Evolutionary conservation across 1,284 basidiomycete species (phyloP).

Genomic region (Albatrellus sp.): DNA sequence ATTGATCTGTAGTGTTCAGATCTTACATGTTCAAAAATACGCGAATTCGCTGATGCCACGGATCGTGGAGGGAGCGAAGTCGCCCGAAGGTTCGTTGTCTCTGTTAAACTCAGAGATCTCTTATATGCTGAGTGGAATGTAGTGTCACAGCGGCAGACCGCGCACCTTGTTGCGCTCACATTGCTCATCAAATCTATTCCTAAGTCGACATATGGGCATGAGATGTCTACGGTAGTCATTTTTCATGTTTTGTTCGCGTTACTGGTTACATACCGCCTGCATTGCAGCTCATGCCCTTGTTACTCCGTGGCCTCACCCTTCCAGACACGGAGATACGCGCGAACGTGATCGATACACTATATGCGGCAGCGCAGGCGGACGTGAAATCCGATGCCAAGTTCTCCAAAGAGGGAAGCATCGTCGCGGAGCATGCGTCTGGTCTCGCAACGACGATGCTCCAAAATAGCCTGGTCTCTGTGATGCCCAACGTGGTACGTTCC

Average conservation of each 20-base stretch:
- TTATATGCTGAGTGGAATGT: not conserved
- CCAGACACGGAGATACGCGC: conserved; percentile 62
- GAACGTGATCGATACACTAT: conserved; percentile 74
- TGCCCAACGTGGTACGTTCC: conserved; percentile 40
- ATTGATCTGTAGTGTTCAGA: conserved; percentile 28
- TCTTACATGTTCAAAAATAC: conserved; percentile 79
- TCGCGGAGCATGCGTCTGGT: conserved; percentile 60
- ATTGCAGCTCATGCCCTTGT: conserved; percentile 74
- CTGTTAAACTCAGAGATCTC: conserved; percentile 1
- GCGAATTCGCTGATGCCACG: conserved; percentile 67
- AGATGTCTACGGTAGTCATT: conserved; percentile 51
- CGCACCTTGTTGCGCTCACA: conserved; percentile 78
- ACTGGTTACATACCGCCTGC: not conserved
- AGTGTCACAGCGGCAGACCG: conserved; percentile 43
- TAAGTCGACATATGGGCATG: conserved; percentile 54
- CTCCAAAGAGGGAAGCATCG: conserved; percentile 24
- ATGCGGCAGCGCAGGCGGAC: conserved; percentile 45
- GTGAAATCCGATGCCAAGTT: conserved; percentile 31
- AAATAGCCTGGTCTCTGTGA: conserved; percentile 35
- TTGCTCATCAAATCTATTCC: conserved; percentile 76
- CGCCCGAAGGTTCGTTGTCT: conserved; percentile 25
- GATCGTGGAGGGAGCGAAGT: conserved; percentile 52
- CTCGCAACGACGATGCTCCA: conserved; percentile 64
- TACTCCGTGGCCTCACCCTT: conserved; percentile 76
- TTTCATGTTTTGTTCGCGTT: not conserved